phyloP scores from a whole-genome alignment of 2,329 filamentous ascomycete species.

The Cladosporium cucumerinum region DNA sequence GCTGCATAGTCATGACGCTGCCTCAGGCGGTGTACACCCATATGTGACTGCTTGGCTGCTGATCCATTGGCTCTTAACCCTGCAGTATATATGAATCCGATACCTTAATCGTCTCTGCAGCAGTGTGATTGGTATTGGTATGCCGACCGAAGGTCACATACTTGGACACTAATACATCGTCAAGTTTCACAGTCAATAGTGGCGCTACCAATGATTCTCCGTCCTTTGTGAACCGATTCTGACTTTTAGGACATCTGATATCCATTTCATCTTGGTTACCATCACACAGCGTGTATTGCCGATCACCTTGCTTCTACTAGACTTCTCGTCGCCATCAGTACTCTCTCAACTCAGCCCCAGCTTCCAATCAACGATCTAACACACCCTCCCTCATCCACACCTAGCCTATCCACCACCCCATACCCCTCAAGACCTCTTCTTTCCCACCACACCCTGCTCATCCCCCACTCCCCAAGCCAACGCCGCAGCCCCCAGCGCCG shows the following conservation, averaged over 20 bases:
- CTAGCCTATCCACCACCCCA: neutral
- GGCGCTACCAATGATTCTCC: neutral
- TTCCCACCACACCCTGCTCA: conserved; percentile 18
- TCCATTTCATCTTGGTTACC: neutral
- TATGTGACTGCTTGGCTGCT: neutral
- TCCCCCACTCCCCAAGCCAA: conserved; percentile 26
- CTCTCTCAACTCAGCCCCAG: neutral
- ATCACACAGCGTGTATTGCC: neutral
- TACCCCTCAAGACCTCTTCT: conserved; percentile 20
- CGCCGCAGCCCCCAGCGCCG: conserved; percentile 29
- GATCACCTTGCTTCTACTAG: neutral
- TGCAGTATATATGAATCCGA: neutral
- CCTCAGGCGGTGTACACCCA: neutral
- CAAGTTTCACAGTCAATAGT: neutral
- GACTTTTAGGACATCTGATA: neutral
- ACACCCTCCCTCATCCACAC: neutral
- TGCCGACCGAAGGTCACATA: neutral
- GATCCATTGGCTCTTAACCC: neutral
- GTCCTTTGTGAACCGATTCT: neutral
- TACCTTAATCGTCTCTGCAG: neutral
- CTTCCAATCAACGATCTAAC: neutral
- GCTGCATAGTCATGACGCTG: neutral
- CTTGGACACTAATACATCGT: neutral
- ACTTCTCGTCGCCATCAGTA: neutral
- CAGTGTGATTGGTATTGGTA: neutral